Evolutionary conservation across 2,329 filamentous ascomycete genomes (phyloP), one percentile per base, ranked within the genome.

Genomic region (Penicillium sp.): DNA sequence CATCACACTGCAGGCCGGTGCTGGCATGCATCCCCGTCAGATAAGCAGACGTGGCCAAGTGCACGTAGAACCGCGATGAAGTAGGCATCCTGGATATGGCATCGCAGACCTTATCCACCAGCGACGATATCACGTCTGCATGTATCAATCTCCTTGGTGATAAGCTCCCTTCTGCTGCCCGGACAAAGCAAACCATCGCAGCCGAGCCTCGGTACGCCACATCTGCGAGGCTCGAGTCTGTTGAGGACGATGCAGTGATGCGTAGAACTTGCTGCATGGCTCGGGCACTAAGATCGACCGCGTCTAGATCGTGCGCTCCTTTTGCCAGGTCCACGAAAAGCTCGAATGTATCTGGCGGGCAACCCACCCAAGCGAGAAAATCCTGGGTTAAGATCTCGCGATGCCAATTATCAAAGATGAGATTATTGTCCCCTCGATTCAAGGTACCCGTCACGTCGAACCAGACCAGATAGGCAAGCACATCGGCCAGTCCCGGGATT

Each of bases 321-420:
- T 72, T 75, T 2, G 72, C 72, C 0, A 78, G 62, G 1, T 70
- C 58, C 0, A 75, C 71, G 18, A 76, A 75, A 0, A 78, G 60
- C n/a, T 72, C 65, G 33, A 77, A 79, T 0, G 74, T 73, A 35
- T 78, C 75, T 1, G 68, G 44, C 0, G 74, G 73, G 53, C 77
- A 78, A 1, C 77, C 78, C 0, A 80, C 74, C 2, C 69, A 70
- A 3, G 66, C 63, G 19, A 79, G 77, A 35, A 79, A 78, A 1
- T 54, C 59, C 18, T 70, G 65, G 1, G 68, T 66, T 0, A 79
- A 52, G 2, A 71, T 68, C 10, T 71, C 65, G 6, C 75, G 75
- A 60, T 79, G 77, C 77, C 77, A 80, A 61, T 75, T 72, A 22
- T 77, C 74, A 51, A 79, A 79, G 19, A 79, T 76, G 16, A 73